Percentiles rank a stretch among this genome's conserved stretches.
Conservation (phyloP, 2,329 filamentous ascomycete species). For the Colletotrichum scovillei region DNA sequence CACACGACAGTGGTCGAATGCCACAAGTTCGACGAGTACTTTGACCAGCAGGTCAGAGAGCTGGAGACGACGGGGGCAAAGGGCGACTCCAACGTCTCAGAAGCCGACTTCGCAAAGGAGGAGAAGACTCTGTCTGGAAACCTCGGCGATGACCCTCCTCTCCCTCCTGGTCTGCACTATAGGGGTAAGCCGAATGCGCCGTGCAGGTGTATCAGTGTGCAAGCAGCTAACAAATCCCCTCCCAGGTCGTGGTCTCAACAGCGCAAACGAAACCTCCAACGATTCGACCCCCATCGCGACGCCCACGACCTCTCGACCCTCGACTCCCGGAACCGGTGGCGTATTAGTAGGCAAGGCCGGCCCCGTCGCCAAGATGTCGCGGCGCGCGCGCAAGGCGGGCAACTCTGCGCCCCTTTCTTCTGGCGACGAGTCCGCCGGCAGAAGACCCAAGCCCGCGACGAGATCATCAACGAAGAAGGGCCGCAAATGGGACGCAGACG, state of each 20-base stretch:
- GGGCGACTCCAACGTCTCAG: slow-evolving; percentile 40
- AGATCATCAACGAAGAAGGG: slow-evolving; percentile 79
- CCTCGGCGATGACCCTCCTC: slow-evolving; percentile 52
- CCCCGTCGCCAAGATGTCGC: slow-evolving; percentile 80
- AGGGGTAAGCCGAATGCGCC: slow-evolving; percentile 29
- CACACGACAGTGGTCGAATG: slow-evolving; percentile 84
- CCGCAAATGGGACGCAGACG: slow-evolving; percentile 92
- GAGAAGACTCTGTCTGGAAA: slow-evolving; percentile 49
- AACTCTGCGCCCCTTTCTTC: slow-evolving; percentile 80
- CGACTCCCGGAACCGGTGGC: slow-evolving; percentile 76
- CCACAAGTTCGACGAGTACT: slow-evolving; percentile 87
- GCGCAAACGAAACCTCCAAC: slow-evolving; percentile 58
- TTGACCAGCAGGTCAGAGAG: slow-evolving; percentile 90
- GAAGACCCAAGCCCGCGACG: slow-evolving; percentile 65
- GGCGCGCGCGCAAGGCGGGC: slow-evolving; percentile 78
- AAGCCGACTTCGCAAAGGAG: slow-evolving; percentile 44
- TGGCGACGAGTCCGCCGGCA: slow-evolving; percentile 79
- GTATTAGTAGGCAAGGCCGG: slow-evolving; percentile 79
- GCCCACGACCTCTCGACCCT: slow-evolving; percentile 82
- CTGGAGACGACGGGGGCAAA: slow-evolving; percentile 70
- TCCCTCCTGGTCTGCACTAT: slow-evolving; percentile 35
- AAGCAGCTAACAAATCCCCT: slow-evolving; percentile 1
- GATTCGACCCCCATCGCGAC: slow-evolving; percentile 78
- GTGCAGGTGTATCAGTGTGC: not conserved
- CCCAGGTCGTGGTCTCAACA: slow-evolving; percentile 47